These are phyloP conservation scores for Podaxis sp. DNA, from an alignment of 768 basidiomycete genomes.

Conservation along the genomic window DNA sequence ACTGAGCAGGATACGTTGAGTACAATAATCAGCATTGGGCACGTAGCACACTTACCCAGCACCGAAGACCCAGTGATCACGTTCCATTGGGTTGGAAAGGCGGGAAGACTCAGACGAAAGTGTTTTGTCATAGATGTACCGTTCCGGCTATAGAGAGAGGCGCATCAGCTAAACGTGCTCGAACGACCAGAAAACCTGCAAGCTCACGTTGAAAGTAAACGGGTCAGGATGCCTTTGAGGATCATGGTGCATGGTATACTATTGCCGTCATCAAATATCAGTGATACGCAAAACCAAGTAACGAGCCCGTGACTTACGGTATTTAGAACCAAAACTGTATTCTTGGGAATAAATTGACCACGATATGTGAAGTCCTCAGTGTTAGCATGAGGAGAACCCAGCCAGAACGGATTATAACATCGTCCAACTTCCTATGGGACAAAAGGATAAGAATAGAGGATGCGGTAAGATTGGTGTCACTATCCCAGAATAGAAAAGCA, in stretches of 20 bases:
- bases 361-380: slow-evolving; percentile 40
- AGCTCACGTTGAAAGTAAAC: slow-evolving; percentile 28
- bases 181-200: not conserved
- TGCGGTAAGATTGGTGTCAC: not conserved
- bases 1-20: slow-evolving; percentile 17
- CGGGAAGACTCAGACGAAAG: slow-evolving; percentile 44
- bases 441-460: not conserved
- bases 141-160: slow-evolving; percentile 34
- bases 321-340: slow-evolving; percentile 39
- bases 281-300: not conserved
- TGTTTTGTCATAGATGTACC: slow-evolving; percentile 39
- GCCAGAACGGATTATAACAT: slow-evolving; percentile 38
- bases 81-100: slow-evolving; percentile 37
- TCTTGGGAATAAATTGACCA: slow-evolving; percentile 40
- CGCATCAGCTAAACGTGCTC: not conserved
- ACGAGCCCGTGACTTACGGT: slow-evolving; percentile 23
- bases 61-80: slow-evolving; percentile 54
- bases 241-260: slow-evolving; percentile 38
- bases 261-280: slow-evolving; percentile 15
- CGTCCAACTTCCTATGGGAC: slow-evolving; percentile 32
- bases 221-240: slow-evolving; percentile 40
- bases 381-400: slow-evolving; percentile 38
- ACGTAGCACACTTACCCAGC: slow-evolving; percentile 35
- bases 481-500: not conserved
- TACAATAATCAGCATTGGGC: not conserved